These are phyloP conservation scores for Pugionium dolabratum DNA, from an alignment of 345 rosid species.

Conservation along the genomic window DNA sequence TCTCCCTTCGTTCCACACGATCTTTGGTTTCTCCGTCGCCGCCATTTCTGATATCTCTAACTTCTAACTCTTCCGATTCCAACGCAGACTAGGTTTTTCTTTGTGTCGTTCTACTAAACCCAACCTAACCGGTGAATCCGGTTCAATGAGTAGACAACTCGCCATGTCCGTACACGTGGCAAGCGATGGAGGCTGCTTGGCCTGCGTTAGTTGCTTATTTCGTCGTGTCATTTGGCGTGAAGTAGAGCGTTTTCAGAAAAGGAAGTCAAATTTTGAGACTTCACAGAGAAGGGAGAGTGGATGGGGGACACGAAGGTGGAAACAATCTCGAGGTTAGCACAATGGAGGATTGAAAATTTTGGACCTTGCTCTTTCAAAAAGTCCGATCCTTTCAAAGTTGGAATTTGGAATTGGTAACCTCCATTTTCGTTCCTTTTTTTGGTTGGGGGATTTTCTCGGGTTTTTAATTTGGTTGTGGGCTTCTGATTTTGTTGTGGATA, in stretches of 20 bases:
- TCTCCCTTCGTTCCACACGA: too few species aligned
- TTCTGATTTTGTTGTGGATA: neutral
- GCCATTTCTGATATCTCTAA: too few species aligned
- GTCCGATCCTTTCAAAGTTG: constrained; percentile 87
- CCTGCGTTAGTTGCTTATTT: too few species aligned
- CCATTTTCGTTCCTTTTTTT: neutral
- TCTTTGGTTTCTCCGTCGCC: too few species aligned
- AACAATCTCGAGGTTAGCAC: constrained; percentile 87
- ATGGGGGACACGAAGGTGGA: constrained; percentile 87
- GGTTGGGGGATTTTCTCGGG: neutral
- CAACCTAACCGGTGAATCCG: too few species aligned
- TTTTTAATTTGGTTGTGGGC: neutral
- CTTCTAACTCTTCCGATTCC: too few species aligned
- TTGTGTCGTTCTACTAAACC: too few species aligned
- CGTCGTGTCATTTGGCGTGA: neutral
- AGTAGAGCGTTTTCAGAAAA: constrained; percentile 29
- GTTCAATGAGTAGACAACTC: too few species aligned
- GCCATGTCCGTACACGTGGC: too few species aligned
- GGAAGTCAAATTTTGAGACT: constrained; percentile 25
- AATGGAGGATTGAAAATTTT: constrained; percentile 86
- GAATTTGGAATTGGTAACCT: constrained; percentile 90
- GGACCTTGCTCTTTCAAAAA: constrained; percentile 76
- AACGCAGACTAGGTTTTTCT: too few species aligned
- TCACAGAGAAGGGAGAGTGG: constrained; percentile 13
- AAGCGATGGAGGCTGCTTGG: too few species aligned